Base-by-base conservation (phyloP, 2,329 filamentous ascomycete species). In the Talaromyces albobiverticillius region DNA sequence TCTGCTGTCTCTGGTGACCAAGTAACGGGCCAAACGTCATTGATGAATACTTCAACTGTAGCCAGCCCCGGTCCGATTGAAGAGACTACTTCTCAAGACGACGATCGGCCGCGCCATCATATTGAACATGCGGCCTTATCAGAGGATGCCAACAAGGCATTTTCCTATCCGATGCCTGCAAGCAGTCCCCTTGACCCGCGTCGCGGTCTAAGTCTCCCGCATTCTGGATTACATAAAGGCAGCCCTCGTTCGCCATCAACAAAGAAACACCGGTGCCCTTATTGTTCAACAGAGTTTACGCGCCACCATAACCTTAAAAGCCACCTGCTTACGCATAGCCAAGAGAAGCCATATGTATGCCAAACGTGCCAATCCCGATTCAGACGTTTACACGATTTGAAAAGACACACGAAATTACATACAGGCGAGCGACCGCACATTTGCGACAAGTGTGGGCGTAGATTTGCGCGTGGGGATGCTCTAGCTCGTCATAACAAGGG, bases 251-350 rank as follows among this genome's bases (percentile, higher is more conserved):
- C 90, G 5, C 86, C 88, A 0, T 86, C 86, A 23, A 81, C 83
- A 50, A 96, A 96, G 76, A 93, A 94, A 66, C 93, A 99, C 76
- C 95, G 94, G 71, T 99, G 94, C 67, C 93, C 90, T 0, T 96
- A 95, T 71, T 99, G 94, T 78, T 85, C 90, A 36, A 96, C 94
- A 4, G 94, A 96, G 66, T 99, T 99, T 63, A 99, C 94, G 25
- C 85, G 94, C 42, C 94, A 97, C 68, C 94, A 97, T 70, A 97
- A 99, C 66, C 82, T 97, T 25, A 99, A 97, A 76, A 96, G 91
- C 62, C 94, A 99, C 75, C 82, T 99, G 54, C 83, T 99, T 68
- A 97, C 94, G 0, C 94, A 97, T 72, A 96, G 92, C 65, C 93
- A 99, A 78, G 94, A 99, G 72, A 99, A 99, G 73, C 94, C 94